Base-by-base conservation (phyloP, 441 rosid genomes). In the Aquilaria agallochum region DNA sequence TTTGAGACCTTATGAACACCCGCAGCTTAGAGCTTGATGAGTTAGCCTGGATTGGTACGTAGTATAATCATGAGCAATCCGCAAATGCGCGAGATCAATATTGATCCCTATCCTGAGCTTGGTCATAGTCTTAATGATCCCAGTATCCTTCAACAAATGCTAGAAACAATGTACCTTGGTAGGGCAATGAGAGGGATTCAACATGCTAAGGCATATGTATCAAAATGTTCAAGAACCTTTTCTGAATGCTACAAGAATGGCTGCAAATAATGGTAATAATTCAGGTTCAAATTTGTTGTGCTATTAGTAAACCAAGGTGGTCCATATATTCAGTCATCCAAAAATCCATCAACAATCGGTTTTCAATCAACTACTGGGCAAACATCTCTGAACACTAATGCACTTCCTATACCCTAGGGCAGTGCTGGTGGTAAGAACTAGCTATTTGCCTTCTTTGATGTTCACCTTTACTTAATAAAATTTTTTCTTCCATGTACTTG, bases 1-100 rank as follows among this genome's bases (percentile, higher is more conserved):
- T 90, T 77, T 79, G 91, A 68, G 95, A 90, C 58, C 77, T 88
- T 63, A 82, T 90, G 95, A 85, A 86, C 58, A 78, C 95, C 95
- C 49, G 90, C 78, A 56, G 73, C 88, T 45, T 91, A 86, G 77
- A 74, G 74, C 68, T 63, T 82, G 31, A 77, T 87, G 93, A 83
- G 81, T 62, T 79, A 84, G 71, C 85, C 94, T 3, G 87, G 82
- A 31, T 66, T 87, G 30, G 79, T 82, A 79, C 83, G 82, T 55
- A 72, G 71, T 63, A 76, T 80, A 72, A 81, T 84, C 48, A 80
- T 72, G 79, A 84, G 72, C 68, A 87, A 87, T 77, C 90, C 88
- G 65, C 90, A 76, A 61, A 80, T 79, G 84, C 85, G 89, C 55
- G 94, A 82, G 67, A 75, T 84, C 53, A 78, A 20, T 20, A 20